Conservation (phyloP, 148 eudicot species). For the Rhododendron simsii region DNA sequence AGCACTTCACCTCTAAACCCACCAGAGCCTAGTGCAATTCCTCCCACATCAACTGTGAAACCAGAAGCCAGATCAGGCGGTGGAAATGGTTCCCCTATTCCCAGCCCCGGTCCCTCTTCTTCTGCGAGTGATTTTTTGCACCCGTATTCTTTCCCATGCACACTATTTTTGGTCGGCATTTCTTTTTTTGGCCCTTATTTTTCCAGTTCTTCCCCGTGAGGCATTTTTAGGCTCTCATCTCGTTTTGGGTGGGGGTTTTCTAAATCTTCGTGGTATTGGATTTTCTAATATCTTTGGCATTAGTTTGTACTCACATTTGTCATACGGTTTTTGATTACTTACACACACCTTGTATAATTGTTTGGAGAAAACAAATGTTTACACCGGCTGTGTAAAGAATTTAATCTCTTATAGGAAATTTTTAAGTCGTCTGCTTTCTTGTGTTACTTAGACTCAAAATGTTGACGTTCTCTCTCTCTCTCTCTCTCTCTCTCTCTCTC, state of each 20-base stretch:
- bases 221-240: neutral
- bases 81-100: conserved; percentile 11
- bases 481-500: neutral
- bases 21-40: conserved; percentile 2
- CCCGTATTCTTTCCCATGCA: neutral
- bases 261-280: neutral
- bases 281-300: neutral
- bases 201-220: neutral
- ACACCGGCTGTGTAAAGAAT: too few species aligned
- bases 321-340: neutral
- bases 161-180: neutral
- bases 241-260: neutral
- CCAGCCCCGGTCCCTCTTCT: neutral
- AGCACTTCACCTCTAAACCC: conserved; percentile 32
- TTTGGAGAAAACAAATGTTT: too few species aligned
- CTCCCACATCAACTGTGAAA: conserved; percentile 41
- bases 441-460: neutral
- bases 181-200: neutral
- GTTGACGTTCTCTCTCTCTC: neutral
- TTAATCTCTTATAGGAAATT: too few species aligned
- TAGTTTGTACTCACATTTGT: neutral
- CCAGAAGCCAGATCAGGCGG: conserved; percentile 47
- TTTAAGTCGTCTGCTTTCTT: neutral
- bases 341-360: neutral
- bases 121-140: conserved; percentile 6